Base-by-base conservation (phyloP, 805 yeast genomes). In the Nakazawaea holstii region DNA sequence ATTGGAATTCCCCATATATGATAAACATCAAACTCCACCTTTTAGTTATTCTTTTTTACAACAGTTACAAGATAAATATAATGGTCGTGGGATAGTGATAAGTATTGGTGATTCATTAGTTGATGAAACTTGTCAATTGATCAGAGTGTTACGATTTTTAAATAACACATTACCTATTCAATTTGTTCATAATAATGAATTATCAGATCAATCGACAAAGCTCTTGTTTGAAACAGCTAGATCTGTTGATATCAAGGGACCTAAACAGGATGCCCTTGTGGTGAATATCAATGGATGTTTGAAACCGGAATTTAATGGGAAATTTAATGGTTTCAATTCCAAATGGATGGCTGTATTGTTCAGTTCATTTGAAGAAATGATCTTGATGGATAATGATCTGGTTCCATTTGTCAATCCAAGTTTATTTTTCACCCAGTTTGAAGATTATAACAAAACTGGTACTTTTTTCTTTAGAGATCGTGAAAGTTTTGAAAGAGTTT, bases 341-440 rank as follows among this genome's bases (percentile, higher is more conserved):
- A 83, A 82, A 57, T 70, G 82, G 59, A 55, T 80, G 32, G 85
- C 87, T 1, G 67, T 75, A 20, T 51, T 79, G 28, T 82, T 82
- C 60, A 80, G 73, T 50, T 74, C 83, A 2, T 79, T 75, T 56
- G 80, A 76, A 53, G 82, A 79, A 48, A 71, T 69, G 61, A 67
- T 79, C 30, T 59, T 79, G 54, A 55, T 79, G 50, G 84, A 79
- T 60, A 76, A 83, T 2, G 83, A 78, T 57, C 61, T 76, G 1
- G 68, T 74, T 35, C 70, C 68, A 11, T 54, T 72, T 38, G 52
- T 67, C 14, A 66, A 73, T 2, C 57, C 65, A 10, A 53, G 55
- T n/a, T 50, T 61, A 6, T 74, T 74, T 50, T 67, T 73, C 49
- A 27, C 33, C 3, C 55, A 65, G 15, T 54, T 67, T 26, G 53